Base-by-base conservation (phyloP, 139 green algal species). In the Chlorella sp. region DNA sequence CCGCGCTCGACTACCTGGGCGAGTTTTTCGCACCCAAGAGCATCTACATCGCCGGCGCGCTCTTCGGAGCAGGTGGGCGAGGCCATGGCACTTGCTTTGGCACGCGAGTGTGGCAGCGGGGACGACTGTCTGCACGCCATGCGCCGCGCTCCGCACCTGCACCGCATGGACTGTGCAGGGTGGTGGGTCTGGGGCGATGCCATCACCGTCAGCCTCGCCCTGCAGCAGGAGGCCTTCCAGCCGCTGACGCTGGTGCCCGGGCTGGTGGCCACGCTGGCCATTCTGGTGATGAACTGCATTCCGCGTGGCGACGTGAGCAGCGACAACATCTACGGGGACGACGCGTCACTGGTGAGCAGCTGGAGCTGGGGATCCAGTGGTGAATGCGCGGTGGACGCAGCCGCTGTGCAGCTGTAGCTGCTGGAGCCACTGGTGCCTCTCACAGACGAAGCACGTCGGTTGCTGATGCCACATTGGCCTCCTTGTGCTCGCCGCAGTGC, bases 181-280 rank as follows among this genome's bases (percentile, higher is more conserved):
- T 69, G 63, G 63, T 50, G 31, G 31, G 31, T 69, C 14, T 69
- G 63, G 63, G 63, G 27, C 32, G 63, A 69, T 17, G 31, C 63
- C 20, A 35, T 69, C 5, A 30, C 63, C 29, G 31, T 69, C 31
- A 29, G 31, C 2, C n/a, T n/a, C n/a, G 63, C 63, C 6, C 31
- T 69, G 63, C 6, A 49, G 4, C 31, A 32, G 2, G 6, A 49
- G 2, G 63, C 17, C 5, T 69, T 69, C 33, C 17, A 69, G 14
- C 31, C 27, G 63, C 27, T 69, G 32, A 4, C 20, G 4, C 63
- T 69, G 17, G 24, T 29, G 3, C 63, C 63, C 20, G 63, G 63
- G 2, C 31, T 69, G 22, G 31, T 69, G 31, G 63, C 63, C 6
- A 69, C 63, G 2, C 20, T 69, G 32, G 63, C 63, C 33, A 50